Conservation (phyloP, 1,284 basidiomycete species). For the Tylopilus orsonianus region DNA sequence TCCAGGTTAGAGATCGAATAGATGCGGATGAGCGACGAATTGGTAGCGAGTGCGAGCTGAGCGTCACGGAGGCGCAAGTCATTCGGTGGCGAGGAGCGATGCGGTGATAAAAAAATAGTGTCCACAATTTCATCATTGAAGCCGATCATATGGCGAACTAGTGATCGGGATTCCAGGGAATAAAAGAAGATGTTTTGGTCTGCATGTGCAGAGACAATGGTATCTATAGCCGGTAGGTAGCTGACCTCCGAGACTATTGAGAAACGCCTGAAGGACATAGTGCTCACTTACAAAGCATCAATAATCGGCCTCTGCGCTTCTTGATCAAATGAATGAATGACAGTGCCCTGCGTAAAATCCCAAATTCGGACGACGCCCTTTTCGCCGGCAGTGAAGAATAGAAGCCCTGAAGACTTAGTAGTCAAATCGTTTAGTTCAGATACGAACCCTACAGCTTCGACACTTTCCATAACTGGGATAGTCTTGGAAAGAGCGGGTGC, state of each 20-base stretch:
- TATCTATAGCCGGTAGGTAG: constrained; percentile 62
- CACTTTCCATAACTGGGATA: constrained; percentile 81
- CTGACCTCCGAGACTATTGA: constrained; percentile 42
- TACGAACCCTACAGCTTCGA: constrained; percentile 82
- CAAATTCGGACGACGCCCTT: constrained; percentile 83
- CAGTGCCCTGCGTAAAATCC: constrained; percentile 70
- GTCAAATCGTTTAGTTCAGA: constrained; percentile 49
- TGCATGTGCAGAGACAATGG: constrained; percentile 88
- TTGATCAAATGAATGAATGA: constrained; percentile 62
- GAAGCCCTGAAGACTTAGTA: constrained; percentile 44
- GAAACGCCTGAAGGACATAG: constrained; percentile 12
- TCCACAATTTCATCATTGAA: constrained; percentile 99
- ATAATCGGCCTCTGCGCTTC: constrained; percentile 80
- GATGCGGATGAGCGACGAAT: constrained; percentile 88
- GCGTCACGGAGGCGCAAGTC: constrained; percentile 46
- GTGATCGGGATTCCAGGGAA: constrained; percentile 60
- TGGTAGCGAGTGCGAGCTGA: constrained; percentile 91
- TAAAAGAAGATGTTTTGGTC: constrained; percentile 97
- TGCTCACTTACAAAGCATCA: constrained; percentile 60
- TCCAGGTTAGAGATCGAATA: constrained; percentile 77
- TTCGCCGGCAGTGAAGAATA: constrained; percentile 88
- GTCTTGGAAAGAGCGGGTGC: constrained; percentile 75
- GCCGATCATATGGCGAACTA: constrained; percentile 89
- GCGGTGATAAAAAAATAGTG: constrained; percentile 68
- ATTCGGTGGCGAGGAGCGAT: constrained; percentile 15